Base-by-base conservation (phyloP, 2,329 filamentous ascomycete species). In the Biscogniauxia mediterranea region DNA sequence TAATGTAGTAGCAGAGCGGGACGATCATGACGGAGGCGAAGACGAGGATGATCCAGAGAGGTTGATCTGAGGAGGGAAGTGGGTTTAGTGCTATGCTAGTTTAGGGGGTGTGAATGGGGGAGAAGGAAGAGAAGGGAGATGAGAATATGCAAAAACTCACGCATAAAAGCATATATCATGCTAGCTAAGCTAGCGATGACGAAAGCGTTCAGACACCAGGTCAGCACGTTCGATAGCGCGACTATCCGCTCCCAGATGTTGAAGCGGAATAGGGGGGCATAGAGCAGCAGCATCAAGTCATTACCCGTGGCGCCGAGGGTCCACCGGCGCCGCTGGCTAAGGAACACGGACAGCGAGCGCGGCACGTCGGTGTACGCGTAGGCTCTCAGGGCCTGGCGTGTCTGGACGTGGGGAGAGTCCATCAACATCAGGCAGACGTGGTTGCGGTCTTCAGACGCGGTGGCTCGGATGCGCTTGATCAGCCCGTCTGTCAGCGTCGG, bases 261-360 rank as follows among this genome's bases (percentile, higher is more conserved):
- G 20, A 81, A 75, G 54, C 73, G 68, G 9, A 77, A 74, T 54
- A 78, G 79, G 0, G 78, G 76, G 1, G 75, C 75, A 15, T 46
- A 7, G 57, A 78, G 76, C n/a, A 81, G 74, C 72, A 82, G 77
- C 68, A 81, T 76, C 25, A 82, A 76, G 66, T 83, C 80, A 64
- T 82, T 82, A 4, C 77, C 77, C 26, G 79, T 81, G 42, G 78
- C 79, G 0, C 79, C 80, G 9, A 83, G 67, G 0, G 80, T 79
- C 79, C 80, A 82, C 0, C 80, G 76, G 68, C 81, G 79, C 5
- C 80, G 75, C 69, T 82, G 80, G 4, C 78, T 80, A 25, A 82
- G 68, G 55, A 81, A 83, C 0, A 83, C 80, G 25, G 74, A 76
- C 74, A 78, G 77, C 46, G 68, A 73, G 58, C 79, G 77, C 0